A percentile compares a stretch with the other conserved stretches of the same genome.
Conservation (phyloP, 192 early-diverging fungal genomes). For the Coemansia sp. region DNA sequence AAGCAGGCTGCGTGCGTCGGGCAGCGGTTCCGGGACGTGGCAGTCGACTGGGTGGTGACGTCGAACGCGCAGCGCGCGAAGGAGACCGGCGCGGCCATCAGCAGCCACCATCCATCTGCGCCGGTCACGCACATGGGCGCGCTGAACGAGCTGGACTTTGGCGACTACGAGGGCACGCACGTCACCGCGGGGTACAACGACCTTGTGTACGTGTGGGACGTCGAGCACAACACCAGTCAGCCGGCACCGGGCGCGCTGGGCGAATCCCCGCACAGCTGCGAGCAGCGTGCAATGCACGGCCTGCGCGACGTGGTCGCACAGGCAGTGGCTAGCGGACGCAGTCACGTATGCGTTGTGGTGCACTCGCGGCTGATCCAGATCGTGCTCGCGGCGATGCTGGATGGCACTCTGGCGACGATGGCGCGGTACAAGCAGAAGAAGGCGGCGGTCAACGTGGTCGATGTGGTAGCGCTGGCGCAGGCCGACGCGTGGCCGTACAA, state of each 20-base stretch:
- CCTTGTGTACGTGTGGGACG: conserved; percentile 28
- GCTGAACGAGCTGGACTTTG: conserved; percentile 44
- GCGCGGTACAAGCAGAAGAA: conserved; percentile 36
- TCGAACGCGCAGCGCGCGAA: conserved; percentile 30
- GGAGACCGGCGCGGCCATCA: conserved; percentile 32
- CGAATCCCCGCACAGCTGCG: conserved; percentile 30
- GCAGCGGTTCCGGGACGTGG: conserved; percentile 19
- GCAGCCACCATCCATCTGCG: conserved; percentile 19
- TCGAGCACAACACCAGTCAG: conserved; percentile 11
- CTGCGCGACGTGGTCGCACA: conserved; percentile 17
- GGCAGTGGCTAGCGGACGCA: conserved; percentile 16
- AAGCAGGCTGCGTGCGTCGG: conserved; percentile 37
- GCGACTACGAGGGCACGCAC: conserved; percentile 39
- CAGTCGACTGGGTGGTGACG: conserved; percentile 49
- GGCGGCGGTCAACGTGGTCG: conserved; percentile 30
- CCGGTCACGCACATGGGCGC: conserved; percentile 15
- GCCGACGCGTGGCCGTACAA: conserved; percentile 11
- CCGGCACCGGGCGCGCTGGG: conserved; percentile 20
- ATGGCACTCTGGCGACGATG: conserved; percentile 35
- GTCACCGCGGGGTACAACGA: conserved; percentile 42
- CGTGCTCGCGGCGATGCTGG: conserved; percentile 31
- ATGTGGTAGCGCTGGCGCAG: conserved; percentile 3
- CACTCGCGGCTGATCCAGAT: conserved; percentile 48
- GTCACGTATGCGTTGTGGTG: conserved; percentile 27
- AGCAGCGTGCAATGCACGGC: conserved; percentile 25